Conservation (phyloP, 1,284 basidiomycete species). For the Apiotrichum brassicae region DNA sequence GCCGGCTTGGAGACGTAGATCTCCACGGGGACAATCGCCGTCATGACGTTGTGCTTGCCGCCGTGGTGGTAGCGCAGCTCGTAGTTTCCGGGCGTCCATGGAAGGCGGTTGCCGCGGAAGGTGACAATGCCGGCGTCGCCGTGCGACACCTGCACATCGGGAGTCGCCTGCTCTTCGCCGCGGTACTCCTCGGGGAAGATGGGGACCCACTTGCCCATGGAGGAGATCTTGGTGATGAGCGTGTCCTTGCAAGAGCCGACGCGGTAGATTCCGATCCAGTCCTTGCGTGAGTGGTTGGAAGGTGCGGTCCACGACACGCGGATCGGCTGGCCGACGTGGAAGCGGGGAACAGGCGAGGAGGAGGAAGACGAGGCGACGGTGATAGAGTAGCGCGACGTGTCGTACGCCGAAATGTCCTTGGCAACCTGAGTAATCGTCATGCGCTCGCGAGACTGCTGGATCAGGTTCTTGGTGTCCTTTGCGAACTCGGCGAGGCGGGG, state of each 20-base stretch:
- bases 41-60: conserved; percentile 94
- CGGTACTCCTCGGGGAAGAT: conserved; percentile 90
- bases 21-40: conserved; percentile 72
- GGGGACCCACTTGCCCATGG: conserved; percentile 85
- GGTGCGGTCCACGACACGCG: conserved; percentile 82
- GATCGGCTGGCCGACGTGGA: conserved; percentile 88
- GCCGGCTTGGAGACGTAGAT: conserved; percentile 52
- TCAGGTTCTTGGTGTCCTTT: conserved; percentile 81
- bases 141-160: conserved; percentile 25
- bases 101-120: conserved; percentile 70
- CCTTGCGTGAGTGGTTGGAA: conserved; percentile 76
- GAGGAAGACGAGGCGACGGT: conserved; percentile 50
- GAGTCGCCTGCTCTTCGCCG: conserved; percentile 64
- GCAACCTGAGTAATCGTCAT: conserved; percentile 84
- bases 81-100: conserved; percentile 80
- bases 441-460: conserved; percentile 84
- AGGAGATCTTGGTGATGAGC: conserved; percentile 77
- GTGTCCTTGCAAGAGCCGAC: conserved; percentile 76
- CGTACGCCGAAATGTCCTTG: conserved; percentile 69
- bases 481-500: conserved; percentile 71
- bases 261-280: conserved; percentile 97
- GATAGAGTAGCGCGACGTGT: conserved; percentile 69
- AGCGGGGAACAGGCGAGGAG: conserved; percentile 51
- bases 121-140: conserved; percentile 60
- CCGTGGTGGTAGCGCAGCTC: conserved; percentile 80